Evolutionary conservation across 108 stramenopile species (phyloP), one percentile per base, ranked within the genome.

Genomic region (Fragilariopsis cylindrus): DNA sequence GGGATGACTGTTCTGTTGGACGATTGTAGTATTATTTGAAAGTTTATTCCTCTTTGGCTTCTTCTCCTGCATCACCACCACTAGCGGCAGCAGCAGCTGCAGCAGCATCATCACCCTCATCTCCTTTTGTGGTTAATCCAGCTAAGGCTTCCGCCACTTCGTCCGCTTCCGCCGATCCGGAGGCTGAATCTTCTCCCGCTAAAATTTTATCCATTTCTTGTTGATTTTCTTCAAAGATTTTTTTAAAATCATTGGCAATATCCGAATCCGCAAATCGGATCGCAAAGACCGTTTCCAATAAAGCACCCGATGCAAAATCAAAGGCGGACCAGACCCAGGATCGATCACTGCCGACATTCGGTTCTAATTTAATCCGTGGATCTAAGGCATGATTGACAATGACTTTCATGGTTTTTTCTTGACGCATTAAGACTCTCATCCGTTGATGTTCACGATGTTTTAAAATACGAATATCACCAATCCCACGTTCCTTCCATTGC

Each of bases 321-420:
- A 85, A 98, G 57, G 97, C 98, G 50, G 85, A 91, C 97, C 98
- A 99, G 39, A 99, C 98, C 98, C 98, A 99, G 8, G 94, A 93
- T 54, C 98, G 81, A 76, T 99, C 99, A 39, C 72, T 79, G 39
- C 97, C 97, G 1, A 87, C 96, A 81, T 99, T 98, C 62, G 99
- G 96, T 81, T 94, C 91, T 57, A 99, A 77, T 65, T 86, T 86
- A 79, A 99, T 98, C 41, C 97, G 85, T 3, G 99, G 98, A 88
- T 98, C 98, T 4, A 97, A 72, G 45, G 96, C 92, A 77, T 99
- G 98, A 79, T 99, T 99, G 76, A 81, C 88, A 87, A 99, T 98
- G 57, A 99, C 89, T 82, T 99, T 99, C 97, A 99, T 97, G 6
- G 98, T 99, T 80, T 99, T 99, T 82, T 99, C 99, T 77, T 99